A percentile compares a stretch with the other conserved stretches of the same genome.
Evolutionary conservation across 306 rosid species (phyloP).

Genomic region (Ochetophila trinervis): DNA sequence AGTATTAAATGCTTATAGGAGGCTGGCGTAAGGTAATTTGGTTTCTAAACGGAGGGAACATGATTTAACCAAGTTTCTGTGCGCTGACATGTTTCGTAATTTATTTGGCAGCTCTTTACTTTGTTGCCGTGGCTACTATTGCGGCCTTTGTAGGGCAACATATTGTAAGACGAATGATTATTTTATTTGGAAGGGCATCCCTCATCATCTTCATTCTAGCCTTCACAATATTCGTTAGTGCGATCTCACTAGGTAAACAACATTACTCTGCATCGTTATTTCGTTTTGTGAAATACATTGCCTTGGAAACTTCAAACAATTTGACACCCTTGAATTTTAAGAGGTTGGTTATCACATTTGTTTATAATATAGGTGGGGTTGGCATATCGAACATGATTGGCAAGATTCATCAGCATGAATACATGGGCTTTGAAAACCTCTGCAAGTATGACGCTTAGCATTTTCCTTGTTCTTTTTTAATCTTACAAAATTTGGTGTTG

Average conservation of each 20-base stretch:
- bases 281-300: neutral
- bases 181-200: slow-evolving; percentile 78
- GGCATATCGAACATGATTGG: slow-evolving; percentile 61
- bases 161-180: slow-evolving; percentile 58
- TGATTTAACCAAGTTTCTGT: neutral
- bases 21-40: neutral
- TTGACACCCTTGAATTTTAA: neutral
- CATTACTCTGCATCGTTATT: neutral
- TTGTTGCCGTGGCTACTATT: slow-evolving; percentile 55
- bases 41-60: neutral
- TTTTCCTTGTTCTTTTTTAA: neutral
- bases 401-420: slow-evolving; percentile 48
- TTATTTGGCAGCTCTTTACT: slow-evolving; percentile 62
- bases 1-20: neutral
- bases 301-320: neutral
- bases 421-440: slow-evolving; percentile 86
- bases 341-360: neutral
- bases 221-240: slow-evolving; percentile 63
- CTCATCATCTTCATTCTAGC: slow-evolving; percentile 85
- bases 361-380: slow-evolving; percentile 76
- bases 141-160: slow-evolving; percentile 84
- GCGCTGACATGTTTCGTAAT: slow-evolving; percentile 9
- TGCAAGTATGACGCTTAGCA: slow-evolving; percentile 54
- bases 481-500: slow-evolving; percentile 3
- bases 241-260: slow-evolving; percentile 69